A percentile compares a stretch with the other conserved stretches of the same genome.
phyloP scores from a whole-genome alignment of 2,329 filamentous ascomycete species.

The Cordyceps tenuipes region DNA sequence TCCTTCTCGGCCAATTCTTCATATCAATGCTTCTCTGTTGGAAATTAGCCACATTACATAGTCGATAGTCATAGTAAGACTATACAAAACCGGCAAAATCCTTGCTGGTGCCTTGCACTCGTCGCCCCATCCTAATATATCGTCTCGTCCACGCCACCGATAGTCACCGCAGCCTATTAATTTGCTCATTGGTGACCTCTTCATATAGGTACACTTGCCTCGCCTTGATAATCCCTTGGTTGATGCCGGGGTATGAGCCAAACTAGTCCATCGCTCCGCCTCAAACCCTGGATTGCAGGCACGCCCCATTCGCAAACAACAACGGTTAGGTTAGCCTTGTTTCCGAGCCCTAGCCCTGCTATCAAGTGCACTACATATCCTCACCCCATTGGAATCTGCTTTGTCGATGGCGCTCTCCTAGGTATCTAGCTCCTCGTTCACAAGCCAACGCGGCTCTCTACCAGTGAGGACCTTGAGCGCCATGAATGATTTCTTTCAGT shows the following conservation, averaged over 20 bases:
- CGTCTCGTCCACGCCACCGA: neutral
- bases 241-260: neutral
- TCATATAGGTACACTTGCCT: neutral
- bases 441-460: neutral
- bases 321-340: neutral
- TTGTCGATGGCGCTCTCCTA: conserved; percentile 5
- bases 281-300: neutral
- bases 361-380: neutral
- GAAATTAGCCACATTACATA: no score
- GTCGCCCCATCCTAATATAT: neutral
- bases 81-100: neutral
- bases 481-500: no score
- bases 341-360: neutral
- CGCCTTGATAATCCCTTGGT: neutral
- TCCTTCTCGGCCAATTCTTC: no score
- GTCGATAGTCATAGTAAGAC: no score
- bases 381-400: neutral
- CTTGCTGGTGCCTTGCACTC: neutral
- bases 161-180: neutral
- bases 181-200: neutral
- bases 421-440: neutral
- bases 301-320: neutral
- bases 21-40: no score
- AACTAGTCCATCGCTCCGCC: neutral
- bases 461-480: neutral